Base-by-base conservation (phyloP, 768 basidiomycete species). In the Boletus rex-veris region DNA sequence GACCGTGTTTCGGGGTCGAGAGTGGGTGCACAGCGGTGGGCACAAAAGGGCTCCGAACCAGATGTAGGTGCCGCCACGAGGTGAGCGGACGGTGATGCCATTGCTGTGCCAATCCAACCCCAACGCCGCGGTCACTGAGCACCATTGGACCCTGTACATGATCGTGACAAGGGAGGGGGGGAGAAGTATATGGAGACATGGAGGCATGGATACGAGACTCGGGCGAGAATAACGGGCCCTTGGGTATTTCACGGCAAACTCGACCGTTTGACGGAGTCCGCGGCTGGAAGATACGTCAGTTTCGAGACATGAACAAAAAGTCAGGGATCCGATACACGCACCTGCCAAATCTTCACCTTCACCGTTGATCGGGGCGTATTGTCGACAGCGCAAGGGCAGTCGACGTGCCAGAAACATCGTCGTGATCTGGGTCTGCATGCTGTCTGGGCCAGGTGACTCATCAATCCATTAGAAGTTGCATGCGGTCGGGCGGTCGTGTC, bases 31-130 rank as follows among this genome's bases (percentile, higher is more conserved):
- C 24, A 36, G 47, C 38, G 40, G 59, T 41, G 54, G 50, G 19
- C 15, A 47, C 35, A 42, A 35, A 52, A 48, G 44, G 26, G 40
- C 30, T 30, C 18, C 12, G 30, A 42, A 24, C 36, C 24, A 44
- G 30, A 46, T 37, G 33, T 28, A 14, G 33, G 8, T 28, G 26
- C 42, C 38, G 33, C 54, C 65, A 67, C 38, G 65, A 52, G 65
- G 63, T 30, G 35, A 55, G 54, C 18, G 44, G 41, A 52, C 48
- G 47, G 33, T 14, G 33, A 51, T 51, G 18, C 9, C 42, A 28
- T 37, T 39, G 60, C 36, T 45, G 40, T 45, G 56, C 55, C 19
- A 42, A 31, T 28, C 33, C 45, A 41, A 26, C 43, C 39, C 48
- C 48, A 5, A 50, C 30, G 40, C 49, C 55, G 40, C 45, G 49